Evolutionary conservation across 1,284 basidiomycete species (phyloP), one percentile per base, ranked within the genome.

Genomic region (Leccinum proximum): DNA sequence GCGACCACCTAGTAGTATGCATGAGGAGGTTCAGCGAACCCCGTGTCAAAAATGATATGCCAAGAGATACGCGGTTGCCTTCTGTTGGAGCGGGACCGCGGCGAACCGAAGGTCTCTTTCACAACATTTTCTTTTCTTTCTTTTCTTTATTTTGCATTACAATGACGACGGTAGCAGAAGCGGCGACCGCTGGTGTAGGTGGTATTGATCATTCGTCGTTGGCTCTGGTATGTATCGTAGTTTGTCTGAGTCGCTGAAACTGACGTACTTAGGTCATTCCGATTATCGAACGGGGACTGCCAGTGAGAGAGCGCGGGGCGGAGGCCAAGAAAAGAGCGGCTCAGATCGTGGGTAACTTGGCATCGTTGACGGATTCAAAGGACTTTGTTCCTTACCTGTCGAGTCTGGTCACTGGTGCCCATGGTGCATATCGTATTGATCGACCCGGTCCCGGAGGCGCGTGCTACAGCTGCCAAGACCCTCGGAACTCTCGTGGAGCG

Each of bases 401-500:
- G 54, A 86, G 89, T 65, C 86, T 99, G 22, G 22, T 26, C 22
- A 26, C 22, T 26, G 53, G 83, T 99, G 66, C 97, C 97, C 0
- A 84, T 98, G 73, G 92, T 99, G 0, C 95, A 98, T 69, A 79
- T 88, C 48, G 97, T 99, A 26, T 86, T 99, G 16, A 92, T 97
- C 54, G 94, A 96, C 70, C 96, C 96, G 58, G 96, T 98, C 5
- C 97, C 96, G 2, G 97, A 99, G 78, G 97, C 97, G 13, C 88
- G 97, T 67, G 96, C 96, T 3, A 98, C 96, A 0, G 96, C 97
- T 3, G 97, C 97, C 33, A 98, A 98, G 79, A 91, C 97, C 0
- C 84, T 99, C n/a, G 97, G 97, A 40, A 96, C 95, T 0, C 85
- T 99, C 37, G 95, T 99, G 37, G 97, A 99, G 76, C 91, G 97